Base-by-base conservation (phyloP, 2,329 filamentous ascomycete species). In the Nigrospora oryzae region DNA sequence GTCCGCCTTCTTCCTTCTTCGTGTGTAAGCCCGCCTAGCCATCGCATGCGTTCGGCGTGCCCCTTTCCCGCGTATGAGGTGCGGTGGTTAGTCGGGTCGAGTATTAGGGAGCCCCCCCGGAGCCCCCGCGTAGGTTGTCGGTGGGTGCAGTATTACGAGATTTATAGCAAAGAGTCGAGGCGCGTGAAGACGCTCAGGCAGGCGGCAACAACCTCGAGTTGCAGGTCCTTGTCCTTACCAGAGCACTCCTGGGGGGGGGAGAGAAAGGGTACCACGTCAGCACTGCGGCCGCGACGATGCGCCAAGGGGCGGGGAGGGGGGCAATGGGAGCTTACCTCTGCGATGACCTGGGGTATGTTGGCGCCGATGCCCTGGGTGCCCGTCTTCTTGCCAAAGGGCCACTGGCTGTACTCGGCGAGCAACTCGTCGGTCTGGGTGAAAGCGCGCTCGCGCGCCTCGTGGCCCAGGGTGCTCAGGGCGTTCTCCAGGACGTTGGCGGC, bases 401-500 rank as follows among this genome's bases (percentile, higher is more conserved):
- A 98, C 70, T 97, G 93, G 58, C 89, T 95, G 68, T 96, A 98
- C 63, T 97, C 91, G 36, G 89, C 89, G 47, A 98, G 73, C 52
- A 98, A 70, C 69, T 97, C 93, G 64, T 98, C 93, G 15, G 95
- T 95, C 71, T 97, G 91, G 36, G 89, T 89, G 66, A 97, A 98
- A 5, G 93, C 91, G 54, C 91, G 77, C 69, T 98, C 93, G 55
- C 93, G 77, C 45, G 91, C 84, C 71, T 98, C 93, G 63, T 97
- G 93, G 54, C 90, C 89, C 51, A 98, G 79, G 13, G 87, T 94
- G 46, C 87, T 88, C 57, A 98, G 72, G n/a, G 91, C 93, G 62
- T 98, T 98, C 71, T 98, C 93, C 47, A 98, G 78, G 28, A 98
- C 93, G 60, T 98, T 98, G 50, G 93, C 93, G 38, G 93, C 93